Evolutionary conservation across 768 basidiomycete species (phyloP), one percentile per base, ranked within the genome.

Genomic region (Lentinus brumalis): DNA sequence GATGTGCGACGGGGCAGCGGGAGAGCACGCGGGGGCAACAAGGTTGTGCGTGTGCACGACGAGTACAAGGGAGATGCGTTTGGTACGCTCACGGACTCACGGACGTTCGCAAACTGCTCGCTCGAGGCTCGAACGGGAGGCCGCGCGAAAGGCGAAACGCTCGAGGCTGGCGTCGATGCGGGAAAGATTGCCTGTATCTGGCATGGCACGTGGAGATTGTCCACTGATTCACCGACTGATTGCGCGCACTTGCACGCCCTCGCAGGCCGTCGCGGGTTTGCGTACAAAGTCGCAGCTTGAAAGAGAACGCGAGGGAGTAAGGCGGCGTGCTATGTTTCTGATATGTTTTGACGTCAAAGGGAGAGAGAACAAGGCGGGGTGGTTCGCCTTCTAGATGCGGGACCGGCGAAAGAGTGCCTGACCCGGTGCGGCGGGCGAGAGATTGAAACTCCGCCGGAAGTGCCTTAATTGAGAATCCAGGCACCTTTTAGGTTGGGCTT

Each of bases 391-490:
- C 59, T 58, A 56, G 47, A 67, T 59, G 59, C 66, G 66, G 66
- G 46, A 50, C 66, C 66, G 66, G 62, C 53, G 57, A 4, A 35
- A 32, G 26, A 49, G 66, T 67, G 66, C 66, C 66, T 67, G 66
- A 57, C 53, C 66, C 66, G 55, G 39, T 38, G 15, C 15, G 44
- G 53, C 41, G 62, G 66, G 11, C 15, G 4, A 15, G 7, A 12
- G 11, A 31, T 64, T 67, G 2, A 29, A 56, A 64, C 57, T 67
- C 66, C 66, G 66, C 49, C n/a, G 18, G 29, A 56, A 56, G 66
- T 67, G 66, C 66, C 66, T 67, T 67, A 67, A 67, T 67, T 67
- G 66, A 67, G 66, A 64, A 55, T 58, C 64, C 66, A 67, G 66
- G 66, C 66, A 67, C 66, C 66, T 67, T 67, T 67, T 67, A 67